Percentiles rank a stretch among this genome's conserved stretches.
phyloP scores from a whole-genome alignment of 768 basidiomycete species.

The Lentinula boryana region DNA sequence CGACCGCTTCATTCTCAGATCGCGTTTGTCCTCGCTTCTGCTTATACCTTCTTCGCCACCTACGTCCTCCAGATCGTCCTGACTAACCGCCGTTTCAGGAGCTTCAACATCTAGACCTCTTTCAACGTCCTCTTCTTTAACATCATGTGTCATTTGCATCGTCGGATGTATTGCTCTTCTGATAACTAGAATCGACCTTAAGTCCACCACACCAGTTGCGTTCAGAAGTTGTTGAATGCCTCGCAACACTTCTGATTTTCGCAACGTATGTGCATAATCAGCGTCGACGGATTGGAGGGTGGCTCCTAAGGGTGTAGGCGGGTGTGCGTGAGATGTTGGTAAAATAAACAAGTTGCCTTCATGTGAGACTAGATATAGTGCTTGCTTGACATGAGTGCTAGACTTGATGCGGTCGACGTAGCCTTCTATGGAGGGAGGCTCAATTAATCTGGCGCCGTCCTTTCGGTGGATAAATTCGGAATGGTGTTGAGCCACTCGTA shows the following conservation, averaged over 20 bases:
- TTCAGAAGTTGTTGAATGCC: conserved; percentile 58
- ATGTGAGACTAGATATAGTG: conserved; percentile 66
- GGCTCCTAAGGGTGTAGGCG: conserved; percentile 63
- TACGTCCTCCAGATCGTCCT: conserved; percentile 55
- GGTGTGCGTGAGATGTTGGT: conserved; percentile 44
- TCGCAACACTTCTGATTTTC: conserved; percentile 50
- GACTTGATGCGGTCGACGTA: conserved; percentile 71
- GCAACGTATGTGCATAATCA: conserved; percentile 31
- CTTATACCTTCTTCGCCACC: conserved; percentile 56
- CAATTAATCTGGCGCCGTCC: conserved; percentile 46
- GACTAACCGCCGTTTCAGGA: conserved; percentile 20
- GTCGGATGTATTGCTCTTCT: conserved; percentile 52
- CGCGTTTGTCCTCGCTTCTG: conserved; percentile 34
- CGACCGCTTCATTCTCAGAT: conserved; percentile 52
- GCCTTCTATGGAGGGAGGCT: conserved; percentile 84
- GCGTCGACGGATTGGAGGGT: conserved; percentile 24
- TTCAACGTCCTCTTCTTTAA: conserved; percentile 22
- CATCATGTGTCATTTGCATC: conserved; percentile 29
- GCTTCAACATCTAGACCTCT: conserved; percentile 24
- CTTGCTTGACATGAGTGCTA: conserved; percentile 49
- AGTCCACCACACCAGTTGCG: conserved; percentile 65
- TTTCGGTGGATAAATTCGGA: conserved; percentile 40
- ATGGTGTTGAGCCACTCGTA: conserved; percentile 69
- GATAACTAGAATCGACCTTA: conserved; percentile 63
- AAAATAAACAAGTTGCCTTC: conserved; percentile 68